Conservation (phyloP, 2,329 filamentous ascomycete species). For the Aspergillus quadrilineatus region DNA sequence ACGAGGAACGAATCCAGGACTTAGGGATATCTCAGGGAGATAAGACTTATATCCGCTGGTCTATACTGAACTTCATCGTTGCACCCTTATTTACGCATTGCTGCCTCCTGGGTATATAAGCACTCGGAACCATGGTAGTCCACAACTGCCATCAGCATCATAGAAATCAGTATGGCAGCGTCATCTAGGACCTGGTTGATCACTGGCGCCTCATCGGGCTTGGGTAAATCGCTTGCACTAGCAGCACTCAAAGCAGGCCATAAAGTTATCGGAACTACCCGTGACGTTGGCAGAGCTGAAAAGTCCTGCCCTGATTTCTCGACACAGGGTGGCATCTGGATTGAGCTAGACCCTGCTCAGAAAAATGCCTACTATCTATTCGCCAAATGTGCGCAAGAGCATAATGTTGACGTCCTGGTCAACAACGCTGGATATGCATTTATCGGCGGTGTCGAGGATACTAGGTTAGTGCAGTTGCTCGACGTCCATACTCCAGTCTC, state of each 20-base stretch:
- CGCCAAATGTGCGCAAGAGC: neutral
- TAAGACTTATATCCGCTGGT: neutral
- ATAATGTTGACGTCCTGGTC: conserved; percentile 11
- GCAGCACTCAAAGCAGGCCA: conserved; percentile 6
- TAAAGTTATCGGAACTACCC: conserved; percentile 9
- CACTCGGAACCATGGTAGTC: neutral
- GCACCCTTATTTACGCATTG: too few species aligned
- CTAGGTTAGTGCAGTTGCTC: neutral
- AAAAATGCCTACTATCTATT: conserved; percentile 1
- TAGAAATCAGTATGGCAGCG: neutral
- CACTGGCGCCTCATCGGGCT: conserved; percentile 14
- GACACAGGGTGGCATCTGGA: conserved; percentile 5
- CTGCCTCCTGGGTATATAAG: neutral
- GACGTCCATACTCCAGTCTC: neutral
- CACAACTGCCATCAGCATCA: neutral
- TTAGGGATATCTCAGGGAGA: neutral
- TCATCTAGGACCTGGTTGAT: conserved; percentile 7
- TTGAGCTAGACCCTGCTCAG: conserved; percentile 1
- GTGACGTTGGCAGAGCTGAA: conserved; percentile 3
- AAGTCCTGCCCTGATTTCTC: neutral
- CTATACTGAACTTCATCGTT: neutral
- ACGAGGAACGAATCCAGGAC: neutral
- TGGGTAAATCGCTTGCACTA: conserved; percentile 5
- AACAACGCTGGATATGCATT: conserved; percentile 15
- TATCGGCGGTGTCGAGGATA: conserved; percentile 12